These are phyloP conservation scores for Aegilops sharonensis DNA, from an alignment of 176 grass and related monocot genomes.

Conservation along the genomic window DNA sequence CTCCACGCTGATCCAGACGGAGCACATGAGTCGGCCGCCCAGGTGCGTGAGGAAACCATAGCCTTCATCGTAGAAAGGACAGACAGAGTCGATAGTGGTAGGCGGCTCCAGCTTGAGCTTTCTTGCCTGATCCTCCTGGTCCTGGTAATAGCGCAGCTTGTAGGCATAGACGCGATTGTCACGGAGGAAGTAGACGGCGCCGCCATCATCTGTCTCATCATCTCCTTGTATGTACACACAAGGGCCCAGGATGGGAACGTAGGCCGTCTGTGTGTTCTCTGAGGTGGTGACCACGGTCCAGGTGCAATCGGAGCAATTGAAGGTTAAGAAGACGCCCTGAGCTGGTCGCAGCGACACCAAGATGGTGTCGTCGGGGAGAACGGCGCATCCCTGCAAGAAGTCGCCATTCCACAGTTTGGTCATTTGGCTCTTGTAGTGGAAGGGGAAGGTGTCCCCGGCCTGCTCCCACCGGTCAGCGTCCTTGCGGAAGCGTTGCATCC, in stretches of 20 bases:
- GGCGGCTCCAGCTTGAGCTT: not conserved
- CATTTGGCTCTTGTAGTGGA: not conserved
- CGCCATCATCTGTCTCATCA: not conserved
- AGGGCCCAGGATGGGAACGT: not conserved
- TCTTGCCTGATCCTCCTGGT: not conserved
- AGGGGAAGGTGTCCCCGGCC: not conserved
- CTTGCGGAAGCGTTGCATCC: not conserved
- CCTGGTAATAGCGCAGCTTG: not conserved
- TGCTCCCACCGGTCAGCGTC: not conserved
- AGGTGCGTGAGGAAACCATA: not conserved
- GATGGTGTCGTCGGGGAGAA: not conserved
- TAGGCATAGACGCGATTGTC: not conserved
- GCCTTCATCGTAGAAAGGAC: conserved; percentile 1
- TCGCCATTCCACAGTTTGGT: not conserved
- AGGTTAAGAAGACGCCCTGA: not conserved
- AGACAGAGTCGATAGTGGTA: not conserved
- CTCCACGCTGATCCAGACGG: not conserved
- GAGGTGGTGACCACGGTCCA: not conserved
- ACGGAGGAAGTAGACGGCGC: not conserved
- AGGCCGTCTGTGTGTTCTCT: not conserved
- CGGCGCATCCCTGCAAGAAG: not conserved
- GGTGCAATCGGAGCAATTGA: not conserved
- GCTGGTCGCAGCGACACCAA: not conserved
- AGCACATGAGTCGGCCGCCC: not conserved
- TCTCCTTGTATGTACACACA: not conserved